phyloP scores from a whole-genome alignment of 2,329 filamentous ascomycete genomes.

The Podosphaera fusca region DNA sequence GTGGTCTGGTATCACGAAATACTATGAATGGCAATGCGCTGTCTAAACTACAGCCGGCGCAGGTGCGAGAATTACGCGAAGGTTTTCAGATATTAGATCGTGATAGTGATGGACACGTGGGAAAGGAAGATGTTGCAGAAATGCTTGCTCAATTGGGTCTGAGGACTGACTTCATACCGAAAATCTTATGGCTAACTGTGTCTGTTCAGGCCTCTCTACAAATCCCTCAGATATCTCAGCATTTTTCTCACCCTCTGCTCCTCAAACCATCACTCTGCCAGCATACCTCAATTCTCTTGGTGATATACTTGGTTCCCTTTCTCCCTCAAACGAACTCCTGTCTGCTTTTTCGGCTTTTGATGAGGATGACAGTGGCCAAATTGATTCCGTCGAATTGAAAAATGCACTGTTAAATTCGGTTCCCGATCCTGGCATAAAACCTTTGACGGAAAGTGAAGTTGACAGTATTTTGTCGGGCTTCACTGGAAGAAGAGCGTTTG shows the following conservation, averaged over 20 bases:
- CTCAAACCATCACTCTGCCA: constrained; percentile 59
- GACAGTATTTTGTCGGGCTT: constrained; percentile 77
- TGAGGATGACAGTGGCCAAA: constrained; percentile 80
- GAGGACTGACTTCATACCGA: constrained; percentile 2
- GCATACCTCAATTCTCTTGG: constrained; percentile 70
- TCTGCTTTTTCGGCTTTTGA: constrained; percentile 92
- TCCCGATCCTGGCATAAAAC: constrained; percentile 44
- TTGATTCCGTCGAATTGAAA: constrained; percentile 61
- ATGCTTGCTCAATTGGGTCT: constrained; percentile 69
- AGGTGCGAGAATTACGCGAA: constrained; percentile 72
- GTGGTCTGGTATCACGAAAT: constrained; percentile 9
- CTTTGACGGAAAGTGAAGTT: constrained; percentile 49
- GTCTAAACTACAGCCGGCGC: constrained; percentile 53
- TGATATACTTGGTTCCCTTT: constrained; percentile 48
- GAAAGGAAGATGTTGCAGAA: constrained; percentile 61
- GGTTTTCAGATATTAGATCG: constrained; percentile 79
- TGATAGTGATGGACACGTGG: constrained; percentile 65
- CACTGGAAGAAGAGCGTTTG: constrained; percentile 62
- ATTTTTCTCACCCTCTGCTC: constrained; percentile 57
- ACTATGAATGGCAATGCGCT: constrained; percentile 25
- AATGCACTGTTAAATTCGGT: constrained; percentile 65
- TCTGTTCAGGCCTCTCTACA: constrained; percentile 42
- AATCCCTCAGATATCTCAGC: constrained; percentile 44
- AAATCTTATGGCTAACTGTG: neutral
- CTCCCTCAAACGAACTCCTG: constrained; percentile 54